Conservation (phyloP, 2,329 filamentous ascomycete genomes). For the Hymenoscyphus infarciens region DNA sequence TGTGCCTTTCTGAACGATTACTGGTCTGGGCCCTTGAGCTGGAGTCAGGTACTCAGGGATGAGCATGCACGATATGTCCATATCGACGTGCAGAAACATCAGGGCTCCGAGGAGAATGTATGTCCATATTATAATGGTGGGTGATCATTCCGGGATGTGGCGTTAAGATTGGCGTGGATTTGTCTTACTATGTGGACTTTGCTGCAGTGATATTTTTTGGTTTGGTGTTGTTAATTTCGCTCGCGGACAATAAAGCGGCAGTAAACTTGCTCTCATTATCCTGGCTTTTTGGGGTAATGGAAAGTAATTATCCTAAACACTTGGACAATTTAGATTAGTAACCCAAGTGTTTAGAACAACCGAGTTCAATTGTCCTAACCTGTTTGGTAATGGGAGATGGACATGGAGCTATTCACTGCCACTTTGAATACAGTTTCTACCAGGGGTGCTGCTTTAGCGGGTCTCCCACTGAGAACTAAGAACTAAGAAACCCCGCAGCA, state of each 20-base stretch:
- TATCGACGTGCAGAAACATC: background rate
- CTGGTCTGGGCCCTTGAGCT: background rate
- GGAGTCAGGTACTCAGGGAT: slow-evolving; percentile 1
- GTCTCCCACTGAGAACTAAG: too few relatives aligned
- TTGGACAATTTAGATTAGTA: background rate
- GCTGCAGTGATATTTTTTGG: background rate
- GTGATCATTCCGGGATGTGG: background rate
- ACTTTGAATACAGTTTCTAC: background rate
- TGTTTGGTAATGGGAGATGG: too few relatives aligned
- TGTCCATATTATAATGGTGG: background rate
- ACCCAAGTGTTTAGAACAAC: background rate
- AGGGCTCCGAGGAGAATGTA: background rate
- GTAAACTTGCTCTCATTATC: background rate
- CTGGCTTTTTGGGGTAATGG: too few relatives aligned
- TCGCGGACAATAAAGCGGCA: background rate
- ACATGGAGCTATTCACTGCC: background rate
- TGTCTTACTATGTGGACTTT: background rate
- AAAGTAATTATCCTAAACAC: background rate
- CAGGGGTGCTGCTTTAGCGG: background rate
- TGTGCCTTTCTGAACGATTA: background rate
- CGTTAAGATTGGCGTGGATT: background rate
- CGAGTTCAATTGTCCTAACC: too few relatives aligned
- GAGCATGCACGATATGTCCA: background rate
- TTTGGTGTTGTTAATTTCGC: slow-evolving; percentile 1
- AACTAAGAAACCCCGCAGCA: background rate